Evolutionary conservation across 257 asterid genomes (phyloP), one percentile per base, ranked within the genome.

Genomic region (Salvia rosmarinus): DNA sequence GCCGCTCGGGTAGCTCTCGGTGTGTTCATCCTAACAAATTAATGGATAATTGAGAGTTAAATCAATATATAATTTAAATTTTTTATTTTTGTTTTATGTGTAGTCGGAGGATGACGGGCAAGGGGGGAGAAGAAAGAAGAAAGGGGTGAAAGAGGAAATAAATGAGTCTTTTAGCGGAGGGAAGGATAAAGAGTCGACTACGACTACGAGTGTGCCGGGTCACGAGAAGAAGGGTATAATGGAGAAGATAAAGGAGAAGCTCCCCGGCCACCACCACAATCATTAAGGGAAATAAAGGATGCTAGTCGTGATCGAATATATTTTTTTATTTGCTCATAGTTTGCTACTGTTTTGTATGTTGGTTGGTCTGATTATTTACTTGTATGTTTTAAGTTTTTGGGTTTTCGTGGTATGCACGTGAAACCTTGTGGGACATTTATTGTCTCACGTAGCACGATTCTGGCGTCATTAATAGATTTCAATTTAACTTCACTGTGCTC

Each of bases 201-300:
- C 17, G 4, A 9, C 59, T 1, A 13, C 19, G 4, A 11, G 0
- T 9, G 61, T 55, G 0, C 72, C 64, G 1, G 86, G 71, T 56
- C 94, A 84, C 13, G 96, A 93, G 85, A 94, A 91, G 86, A 88
- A 87, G 74, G 81, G 98, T 5, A 35, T 92, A 44, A 59, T 92
- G 78, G 95, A 87, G 73, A 92, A 83, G 86, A 88, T 92, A 46
- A 92, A 82, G 79, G 90, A 91, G 78, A 94, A 85, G 55, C 80
- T 94, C 5, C 96, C 96, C 0, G 96, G 97, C 70, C 91, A 83
- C 78, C 82, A 83, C 74, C 89, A 85, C 49, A 65, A 75, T 37
- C 78, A 52, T 63, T 78, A 73, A 19, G 11, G 30, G 1, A 0
- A 17, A 52, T 52, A 9, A 51, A 20, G 13, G 0, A 21, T 10